Percentiles rank a stretch among this genome's conserved stretches.
Conservation (phyloP, 305 asterid species). For the Fraxinus paxiana region DNA sequence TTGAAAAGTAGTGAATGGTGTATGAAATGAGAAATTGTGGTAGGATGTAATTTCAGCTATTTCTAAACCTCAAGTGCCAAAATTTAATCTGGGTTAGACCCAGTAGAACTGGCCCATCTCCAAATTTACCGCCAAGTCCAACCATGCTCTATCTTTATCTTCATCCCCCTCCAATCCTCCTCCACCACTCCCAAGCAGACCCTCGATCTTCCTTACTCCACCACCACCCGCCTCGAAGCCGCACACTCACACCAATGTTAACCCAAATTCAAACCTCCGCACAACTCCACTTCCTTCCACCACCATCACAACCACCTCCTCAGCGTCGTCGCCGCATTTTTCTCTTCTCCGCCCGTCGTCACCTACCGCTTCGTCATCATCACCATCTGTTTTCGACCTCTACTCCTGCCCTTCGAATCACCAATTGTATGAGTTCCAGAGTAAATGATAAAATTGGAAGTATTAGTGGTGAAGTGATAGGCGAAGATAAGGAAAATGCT, state of each 20-base stretch:
- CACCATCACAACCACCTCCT: slow-evolving; percentile 28
- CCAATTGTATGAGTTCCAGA: slow-evolving; percentile 26
- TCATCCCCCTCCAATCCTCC: background rate
- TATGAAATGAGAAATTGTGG: too few relatives aligned
- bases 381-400: slow-evolving; percentile 20
- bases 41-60: too few relatives aligned
- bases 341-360: slow-evolving; percentile 12
- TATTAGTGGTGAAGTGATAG: background rate
- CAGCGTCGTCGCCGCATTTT: slow-evolving; percentile 25
- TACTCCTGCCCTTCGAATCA: slow-evolving; percentile 29
- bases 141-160: background rate
- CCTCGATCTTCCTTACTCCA: slow-evolving; percentile 18
- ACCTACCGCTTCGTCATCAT: slow-evolving; percentile 21
- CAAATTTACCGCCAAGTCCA: slow-evolving; percentile 26
- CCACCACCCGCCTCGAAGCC: background rate
- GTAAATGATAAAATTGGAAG: slow-evolving; percentile 2
- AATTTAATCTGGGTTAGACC: background rate
- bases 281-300: slow-evolving; percentile 35
- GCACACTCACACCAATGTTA: slow-evolving; percentile 39
- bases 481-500: slow-evolving; percentile 17
- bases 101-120: background rate
- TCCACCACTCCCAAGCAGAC: slow-evolving; percentile 6
- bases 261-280: slow-evolving; percentile 44
- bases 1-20: too few relatives aligned
- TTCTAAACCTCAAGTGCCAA: background rate